Conservation (phyloP, 1,139 yeast genomes). For the Zygosaccharomyces sapae region DNA sequence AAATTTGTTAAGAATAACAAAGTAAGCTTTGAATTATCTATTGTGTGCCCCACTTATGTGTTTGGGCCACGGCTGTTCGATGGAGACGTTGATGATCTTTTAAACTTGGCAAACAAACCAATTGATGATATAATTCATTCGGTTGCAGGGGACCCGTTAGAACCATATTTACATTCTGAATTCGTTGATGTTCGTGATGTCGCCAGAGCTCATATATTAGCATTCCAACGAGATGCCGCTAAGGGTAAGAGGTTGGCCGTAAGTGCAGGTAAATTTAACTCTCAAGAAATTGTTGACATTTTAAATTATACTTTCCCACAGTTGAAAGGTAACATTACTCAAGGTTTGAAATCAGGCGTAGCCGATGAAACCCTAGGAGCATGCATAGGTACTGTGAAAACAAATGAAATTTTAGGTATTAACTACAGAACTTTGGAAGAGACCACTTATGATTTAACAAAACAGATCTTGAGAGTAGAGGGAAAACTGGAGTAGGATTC, state of each 20-base stretch:
- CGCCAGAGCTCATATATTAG: constrained; percentile 48
- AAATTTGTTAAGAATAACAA: constrained; percentile 40
- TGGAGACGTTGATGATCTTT: constrained; percentile 23
- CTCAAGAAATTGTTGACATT: constrained; percentile 35
- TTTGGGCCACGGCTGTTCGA: constrained; percentile 46
- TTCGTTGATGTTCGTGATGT: constrained; percentile 53
- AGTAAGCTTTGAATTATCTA: constrained; percentile 43
- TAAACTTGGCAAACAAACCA: constrained; percentile 39
- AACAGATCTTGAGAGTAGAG: no score
- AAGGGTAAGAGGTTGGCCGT: constrained; percentile 36
- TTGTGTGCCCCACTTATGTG: constrained; percentile 48
- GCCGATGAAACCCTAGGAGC: constrained; percentile 1
- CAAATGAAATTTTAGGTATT: no score
- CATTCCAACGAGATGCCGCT: constrained; percentile 38
- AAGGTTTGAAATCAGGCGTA: constrained; percentile 42
- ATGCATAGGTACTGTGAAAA: no score
- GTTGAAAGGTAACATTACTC: constrained; percentile 38
- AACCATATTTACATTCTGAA: constrained; percentile 28
- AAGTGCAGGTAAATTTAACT: constrained; percentile 31
- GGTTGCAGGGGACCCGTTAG: constrained; percentile 17
- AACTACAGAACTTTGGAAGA: no score
- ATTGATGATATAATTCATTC: constrained; percentile 29
- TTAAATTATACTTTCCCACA: constrained; percentile 37
- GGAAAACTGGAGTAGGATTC: no score
- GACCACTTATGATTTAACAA: no score